A percentile compares a stretch with the other conserved stretches of the same genome.
Evolutionary conservation across 1,284 basidiomycete genomes (phyloP).

Genomic region (Leccinum pallidistipes): DNA sequence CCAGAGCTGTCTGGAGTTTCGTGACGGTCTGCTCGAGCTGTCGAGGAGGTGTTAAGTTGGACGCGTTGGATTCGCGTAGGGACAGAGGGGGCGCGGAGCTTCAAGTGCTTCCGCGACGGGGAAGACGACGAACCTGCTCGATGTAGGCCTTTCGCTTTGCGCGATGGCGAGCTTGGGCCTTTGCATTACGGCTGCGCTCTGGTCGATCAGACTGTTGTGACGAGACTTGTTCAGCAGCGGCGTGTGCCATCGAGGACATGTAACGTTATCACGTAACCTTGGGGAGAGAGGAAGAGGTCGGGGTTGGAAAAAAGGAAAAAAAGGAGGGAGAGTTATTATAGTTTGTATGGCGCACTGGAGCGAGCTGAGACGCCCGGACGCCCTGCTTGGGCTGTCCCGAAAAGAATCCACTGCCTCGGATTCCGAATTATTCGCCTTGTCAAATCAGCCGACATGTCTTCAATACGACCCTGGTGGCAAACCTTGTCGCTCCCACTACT

Average conservation of each 20-base stretch:
- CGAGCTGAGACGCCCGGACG: conserved; percentile 26
- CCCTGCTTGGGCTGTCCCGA: conserved; percentile 18
- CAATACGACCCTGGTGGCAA: conserved; percentile 46
- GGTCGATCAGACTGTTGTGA: conserved; percentile 46
- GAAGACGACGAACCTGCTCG: conserved; percentile 60
- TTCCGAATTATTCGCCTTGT: conserved; percentile 52
- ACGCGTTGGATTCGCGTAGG: conserved; percentile 14
- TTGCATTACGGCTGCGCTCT: conserved; percentile 83
- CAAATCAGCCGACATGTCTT: conserved; percentile 48
- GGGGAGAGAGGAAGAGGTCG: conserved; percentile 32
- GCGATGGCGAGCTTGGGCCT: conserved; percentile 87
- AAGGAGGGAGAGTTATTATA: conserved; percentile 35
- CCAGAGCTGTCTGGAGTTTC: conserved; percentile 71
- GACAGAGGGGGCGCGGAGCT: conserved; percentile 8
- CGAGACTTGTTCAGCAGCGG: conserved; percentile 41
- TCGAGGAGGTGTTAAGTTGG: conserved; percentile 6
- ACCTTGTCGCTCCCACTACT: conserved; percentile 26
- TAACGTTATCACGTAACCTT: conserved; percentile 41
- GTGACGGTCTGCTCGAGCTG: conserved; percentile 81
- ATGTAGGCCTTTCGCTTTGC: conserved; percentile 94
- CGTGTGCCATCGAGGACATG: conserved; percentile 44
- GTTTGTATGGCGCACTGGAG: conserved; percentile 23
- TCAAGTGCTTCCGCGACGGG: conserved; percentile 6
- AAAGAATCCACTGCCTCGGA: conserved; percentile 37
- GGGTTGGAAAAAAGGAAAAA: conserved; percentile 34